Conservation (phyloP, 176 grass and related monocot species). For the Olyra latifolia region DNA sequence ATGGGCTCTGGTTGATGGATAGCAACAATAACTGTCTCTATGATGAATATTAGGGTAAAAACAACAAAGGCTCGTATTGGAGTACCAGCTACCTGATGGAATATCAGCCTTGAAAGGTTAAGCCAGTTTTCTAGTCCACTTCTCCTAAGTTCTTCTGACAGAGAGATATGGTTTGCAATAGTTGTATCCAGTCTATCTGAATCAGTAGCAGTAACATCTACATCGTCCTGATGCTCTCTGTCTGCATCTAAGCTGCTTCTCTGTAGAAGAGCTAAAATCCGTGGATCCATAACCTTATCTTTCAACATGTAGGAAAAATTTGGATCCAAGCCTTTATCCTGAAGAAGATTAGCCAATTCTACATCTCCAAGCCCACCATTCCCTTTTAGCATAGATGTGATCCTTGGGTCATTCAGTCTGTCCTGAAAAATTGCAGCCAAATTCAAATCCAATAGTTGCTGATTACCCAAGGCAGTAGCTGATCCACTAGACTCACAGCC, state of each 20-base stretch:
- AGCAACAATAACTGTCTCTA: slow-evolving; percentile 74
- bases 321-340: slow-evolving; percentile 97
- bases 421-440: slow-evolving; percentile 87
- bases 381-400: slow-evolving; percentile 96
- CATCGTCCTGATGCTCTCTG: slow-evolving; percentile 79
- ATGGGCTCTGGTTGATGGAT: slow-evolving; percentile 72
- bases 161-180: slow-evolving; percentile 84
- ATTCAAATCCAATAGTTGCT: slow-evolving; percentile 78
- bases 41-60: slow-evolving; percentile 79
- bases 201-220: slow-evolving; percentile 72
- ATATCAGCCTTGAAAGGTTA: slow-evolving; percentile 84
- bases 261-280: slow-evolving; percentile 88
- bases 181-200: slow-evolving; percentile 90
- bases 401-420: slow-evolving; percentile 88
- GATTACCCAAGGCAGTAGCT: slow-evolving; percentile 56
- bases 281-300: slow-evolving; percentile 94
- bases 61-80: slow-evolving; percentile 81
- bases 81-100: slow-evolving; percentile 81
- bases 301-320: slow-evolving; percentile 99
- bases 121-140: slow-evolving; percentile 86
- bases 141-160: slow-evolving; percentile 95
- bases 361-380: slow-evolving; percentile 77
- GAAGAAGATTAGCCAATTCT: slow-evolving; percentile 89
- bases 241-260: slow-evolving; percentile 97
- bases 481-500: slow-evolving; percentile 76